phyloP scores from a whole-genome alignment of 2,329 filamentous ascomycete species.

The Colletotrichum noveboracense region DNA sequence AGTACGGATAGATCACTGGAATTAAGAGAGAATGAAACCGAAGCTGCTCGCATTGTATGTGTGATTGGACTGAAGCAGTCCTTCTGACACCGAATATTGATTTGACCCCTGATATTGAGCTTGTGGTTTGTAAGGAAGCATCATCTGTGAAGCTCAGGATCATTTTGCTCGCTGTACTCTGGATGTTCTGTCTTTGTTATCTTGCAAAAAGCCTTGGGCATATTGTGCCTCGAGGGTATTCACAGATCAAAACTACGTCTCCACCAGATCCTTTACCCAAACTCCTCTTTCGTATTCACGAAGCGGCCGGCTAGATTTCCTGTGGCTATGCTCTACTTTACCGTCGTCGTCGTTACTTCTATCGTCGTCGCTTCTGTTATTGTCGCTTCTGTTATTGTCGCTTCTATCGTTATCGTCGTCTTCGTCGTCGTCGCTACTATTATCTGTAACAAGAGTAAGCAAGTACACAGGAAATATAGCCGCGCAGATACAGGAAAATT shows the following conservation, averaged over 20 bases:
- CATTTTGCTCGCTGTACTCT: accelerated
- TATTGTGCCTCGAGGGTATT: neutral
- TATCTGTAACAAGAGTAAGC: accelerated
- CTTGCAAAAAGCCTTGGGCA: neutral
- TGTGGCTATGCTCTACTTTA: too few relatives aligned
- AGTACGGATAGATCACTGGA: neutral
- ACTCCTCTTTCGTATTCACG: neutral
- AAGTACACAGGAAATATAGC: too few relatives aligned
- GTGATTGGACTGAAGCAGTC: accelerated
- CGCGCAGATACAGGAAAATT: too few relatives aligned
- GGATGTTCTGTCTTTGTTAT: neutral
- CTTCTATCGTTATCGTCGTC: too few relatives aligned
- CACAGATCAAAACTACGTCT: neutral
- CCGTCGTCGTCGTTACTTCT: too few relatives aligned
- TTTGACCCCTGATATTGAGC: neutral
- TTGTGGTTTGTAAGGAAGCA: accelerated
- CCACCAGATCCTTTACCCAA: neutral
- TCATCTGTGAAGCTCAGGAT: neutral
- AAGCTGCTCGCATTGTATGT: neutral
- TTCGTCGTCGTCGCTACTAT: too few relatives aligned
- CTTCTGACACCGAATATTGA: accelerated
- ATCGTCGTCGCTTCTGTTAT: too few relatives aligned
- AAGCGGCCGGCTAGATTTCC: neutral
- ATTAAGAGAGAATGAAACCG: accelerated
- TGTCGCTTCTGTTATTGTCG: too few relatives aligned